Base-by-base conservation (phyloP, 2,329 filamentous ascomycete species). In the Ceratocystiopsis brevicomis region DNA sequence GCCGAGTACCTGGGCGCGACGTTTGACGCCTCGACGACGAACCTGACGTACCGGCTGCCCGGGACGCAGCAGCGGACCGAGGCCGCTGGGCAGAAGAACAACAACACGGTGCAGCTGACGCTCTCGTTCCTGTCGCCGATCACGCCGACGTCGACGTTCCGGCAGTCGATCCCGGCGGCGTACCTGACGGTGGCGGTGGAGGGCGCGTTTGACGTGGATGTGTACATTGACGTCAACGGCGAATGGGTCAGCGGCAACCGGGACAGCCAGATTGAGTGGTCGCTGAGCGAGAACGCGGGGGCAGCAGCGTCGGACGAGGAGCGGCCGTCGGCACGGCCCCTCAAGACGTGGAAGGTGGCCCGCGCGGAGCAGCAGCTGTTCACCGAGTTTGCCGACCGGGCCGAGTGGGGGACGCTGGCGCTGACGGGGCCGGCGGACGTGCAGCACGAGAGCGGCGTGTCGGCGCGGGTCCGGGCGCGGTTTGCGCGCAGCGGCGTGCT, bases 351-450 rank as follows among this genome's bases (percentile, higher is more conserved):
- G 76, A 72, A 66, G 47, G 64, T 83, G 30, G 66, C 68, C 44
- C 67, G 76, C 36, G 61, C 61, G 45, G 56, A 66, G 8, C 73
- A 88, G 57, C 66, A 79, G 56, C 64, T 82, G n/a, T 71, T 90
- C 43, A 82, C 79, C 1, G 85, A 92, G 57, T 69, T 69, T 44
- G 61, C 61, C 38, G 85, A 92, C 53, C 78, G 78, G 38, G 72
- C 80, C 1, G 84, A 92, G 69, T 92, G 85, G 85, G 85, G 85
- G 4, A 79, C 76, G 25, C 59, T 92, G 45, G 73, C 83, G 58
- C 84, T 92, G 55, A 79, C 79, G 18, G 83, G 68, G 2, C 81
- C 84, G 18, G 62, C 66, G 49, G 69, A 78, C 54, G 73, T 72
- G 16, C 65, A 70, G 21, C 78, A 87, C 54, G 76, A 88, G 59